phyloP scores from a whole-genome alignment of 83 land plant species.

The Diphasiastrum complanatum region DNA sequence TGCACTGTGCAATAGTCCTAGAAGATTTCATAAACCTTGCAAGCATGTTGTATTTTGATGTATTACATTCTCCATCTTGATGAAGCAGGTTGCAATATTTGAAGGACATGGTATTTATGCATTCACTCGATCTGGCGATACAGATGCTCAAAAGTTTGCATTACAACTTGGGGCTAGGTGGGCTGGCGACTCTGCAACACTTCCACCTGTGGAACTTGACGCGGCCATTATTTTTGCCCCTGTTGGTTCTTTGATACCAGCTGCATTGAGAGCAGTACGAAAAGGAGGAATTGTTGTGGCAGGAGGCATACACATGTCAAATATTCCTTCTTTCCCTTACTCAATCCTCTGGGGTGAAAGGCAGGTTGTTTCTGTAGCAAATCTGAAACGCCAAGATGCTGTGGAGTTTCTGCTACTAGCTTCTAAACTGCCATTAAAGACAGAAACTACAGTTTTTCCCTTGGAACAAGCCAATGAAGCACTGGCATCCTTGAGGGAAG shows the following conservation, averaged over 20 bases:
- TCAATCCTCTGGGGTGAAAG: conserved; percentile 29
- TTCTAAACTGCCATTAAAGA: conserved; percentile 17
- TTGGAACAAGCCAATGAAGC: conserved; percentile 31
- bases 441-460: conserved; percentile 17
- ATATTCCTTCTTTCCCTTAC: conserved; percentile 27
- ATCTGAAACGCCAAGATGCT: conserved; percentile 29
- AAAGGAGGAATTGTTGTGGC: conserved; percentile 28
- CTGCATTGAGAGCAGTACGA: conserved; percentile 17
- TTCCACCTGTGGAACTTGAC: conserved; percentile 20
- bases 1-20: too few species aligned
- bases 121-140: conserved; percentile 28
- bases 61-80: neutral
- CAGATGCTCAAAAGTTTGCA: conserved; percentile 24
- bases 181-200: conserved; percentile 19
- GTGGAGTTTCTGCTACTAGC: conserved; percentile 26
- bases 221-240: conserved; percentile 28
- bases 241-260: conserved; percentile 21
- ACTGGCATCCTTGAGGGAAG: conserved; percentile 20
- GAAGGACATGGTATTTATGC: conserved; percentile 26
- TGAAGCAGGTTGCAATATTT: conserved; percentile 23
- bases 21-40: too few species aligned
- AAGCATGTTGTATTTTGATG: neutral
- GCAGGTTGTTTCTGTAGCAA: conserved; percentile 25
- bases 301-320: conserved; percentile 27
- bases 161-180: conserved; percentile 21